Base-by-base conservation (phyloP, 2,329 filamentous ascomycete genomes). In the Cladophialophora chaetospira region DNA sequence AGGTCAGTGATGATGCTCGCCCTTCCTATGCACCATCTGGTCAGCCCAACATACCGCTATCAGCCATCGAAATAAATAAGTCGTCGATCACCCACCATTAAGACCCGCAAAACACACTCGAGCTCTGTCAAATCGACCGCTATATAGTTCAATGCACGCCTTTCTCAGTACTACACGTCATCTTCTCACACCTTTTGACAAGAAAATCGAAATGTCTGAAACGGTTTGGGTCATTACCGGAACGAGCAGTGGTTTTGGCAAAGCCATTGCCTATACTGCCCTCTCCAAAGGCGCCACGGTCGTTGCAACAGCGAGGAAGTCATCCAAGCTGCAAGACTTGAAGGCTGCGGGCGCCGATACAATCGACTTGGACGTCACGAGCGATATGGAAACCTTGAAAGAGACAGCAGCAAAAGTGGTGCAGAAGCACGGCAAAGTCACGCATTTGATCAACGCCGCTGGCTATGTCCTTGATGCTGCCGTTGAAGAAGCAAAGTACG, bases 201-300 rank as follows among this genome's bases (percentile, higher is more conserved):
- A n/a, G n/a, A n/a, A n/a, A n/a, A n/a, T n/a, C n/a, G n/a, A n/a
- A n/a, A n/a, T n/a, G n/a, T n/a, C n/a, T n/a, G n/a, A n/a, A n/a
- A n/a, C n/a, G n/a, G 67, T 73, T 48, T 73, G 71, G 69, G 65
- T 72, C 45, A 67, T 73, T 40, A 72, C 70, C 8, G 71, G 71
- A 23, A 68, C 65, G 38, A 71, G 70, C 5, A 69, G 67, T 19
- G 71, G 71, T n/a, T 67, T 74, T 28, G 71, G 71, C 25, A 50
- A 53, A 17, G 67, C 68, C 46, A 60, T 72, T 10, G 65, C 64
- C 21, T 53, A 62, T 10, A 61, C 67, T 46, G 66, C 59, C 10
- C 62, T 72, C 8, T 40, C 53, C 4, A 67, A 65, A 5, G 71
- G 71, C 2, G 67, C 72, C 58, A 67, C 66, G 43, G 70, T 73